phyloP scores from a whole-genome alignment of 148 eudicot genomes.

The Amaranthus palmeri region DNA sequence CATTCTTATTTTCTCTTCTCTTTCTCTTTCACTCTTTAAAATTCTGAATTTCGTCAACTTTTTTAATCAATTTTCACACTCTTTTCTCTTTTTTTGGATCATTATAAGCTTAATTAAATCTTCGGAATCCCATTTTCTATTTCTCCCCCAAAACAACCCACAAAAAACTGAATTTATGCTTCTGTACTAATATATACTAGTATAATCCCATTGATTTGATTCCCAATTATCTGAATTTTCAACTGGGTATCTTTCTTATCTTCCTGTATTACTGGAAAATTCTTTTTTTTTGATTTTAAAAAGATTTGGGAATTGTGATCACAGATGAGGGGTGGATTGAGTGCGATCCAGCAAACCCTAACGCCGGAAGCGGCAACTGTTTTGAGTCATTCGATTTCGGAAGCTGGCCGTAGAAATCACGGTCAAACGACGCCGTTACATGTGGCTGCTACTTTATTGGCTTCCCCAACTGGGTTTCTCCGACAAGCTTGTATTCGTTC shows the following conservation, averaged over 20 bases:
- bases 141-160: background rate
- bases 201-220: background rate
- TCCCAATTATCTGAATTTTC: conserved; percentile 11
- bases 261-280: too few relatives aligned
- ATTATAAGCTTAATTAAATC: too few relatives aligned
- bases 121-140: too few relatives aligned
- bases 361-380: conserved; percentile 82
- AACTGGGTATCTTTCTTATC: too few relatives aligned
- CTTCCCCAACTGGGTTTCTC: conserved; percentile 63
- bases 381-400: conserved; percentile 68
- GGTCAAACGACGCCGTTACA: conserved; percentile 94
- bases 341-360: conserved; percentile 86
- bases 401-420: conserved; percentile 78
- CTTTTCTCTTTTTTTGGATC: conserved; percentile 17
- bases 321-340: conserved; percentile 75
- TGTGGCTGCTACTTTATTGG: conserved; percentile 78
- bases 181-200: too few relatives aligned
- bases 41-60: conserved; percentile 30
- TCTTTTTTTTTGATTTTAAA: too few relatives aligned
- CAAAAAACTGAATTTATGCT: conserved; percentile 7
- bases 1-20: too few relatives aligned
- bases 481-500: conserved; percentile 87
- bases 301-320: too few relatives aligned
- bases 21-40: background rate
- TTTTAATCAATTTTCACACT: conserved; percentile 20